phyloP scores from a whole-genome alignment of 1,284 basidiomycete genomes.

The Ganoderma boninense region DNA sequence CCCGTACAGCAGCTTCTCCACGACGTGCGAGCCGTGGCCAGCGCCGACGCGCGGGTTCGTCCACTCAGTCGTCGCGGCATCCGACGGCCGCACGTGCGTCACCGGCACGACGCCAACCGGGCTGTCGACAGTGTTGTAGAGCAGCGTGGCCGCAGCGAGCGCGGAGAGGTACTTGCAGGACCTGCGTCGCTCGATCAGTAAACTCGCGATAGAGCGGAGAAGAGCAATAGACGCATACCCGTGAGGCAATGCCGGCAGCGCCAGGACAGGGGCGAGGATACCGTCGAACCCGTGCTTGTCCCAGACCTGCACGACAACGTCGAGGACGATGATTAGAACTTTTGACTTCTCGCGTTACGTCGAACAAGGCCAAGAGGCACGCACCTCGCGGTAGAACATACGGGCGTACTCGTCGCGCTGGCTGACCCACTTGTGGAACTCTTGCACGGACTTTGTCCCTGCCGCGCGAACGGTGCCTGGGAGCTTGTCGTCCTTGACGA shows the following conservation, averaged over 20 bases:
- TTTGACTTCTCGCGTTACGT: not conserved
- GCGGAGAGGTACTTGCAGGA: constrained; percentile 33
- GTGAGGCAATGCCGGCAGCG: constrained; percentile 77
- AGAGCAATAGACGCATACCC: constrained; percentile 51
- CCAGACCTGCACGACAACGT: constrained; percentile 65
- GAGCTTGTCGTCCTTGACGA: constrained; percentile 67
- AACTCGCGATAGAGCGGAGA: constrained; percentile 1
- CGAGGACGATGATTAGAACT: not conserved
- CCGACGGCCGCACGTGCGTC: constrained; percentile 76
- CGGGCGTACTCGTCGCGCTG: constrained; percentile 59
- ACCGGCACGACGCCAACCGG: constrained; percentile 85
- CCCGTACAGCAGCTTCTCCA: constrained; percentile 66
- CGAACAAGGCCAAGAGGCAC: constrained; percentile 23
- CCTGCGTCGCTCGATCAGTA: constrained; percentile 12
- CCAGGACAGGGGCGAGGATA: constrained; percentile 79
- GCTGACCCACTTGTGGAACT: constrained; percentile 60
- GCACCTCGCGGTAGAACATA: constrained; percentile 66
- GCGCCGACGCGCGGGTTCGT: constrained; percentile 43
- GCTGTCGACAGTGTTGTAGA: constrained; percentile 82
- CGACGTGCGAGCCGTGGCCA: constrained; percentile 57
- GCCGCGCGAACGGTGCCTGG: constrained; percentile 54
- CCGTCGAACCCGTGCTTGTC: constrained; percentile 73
- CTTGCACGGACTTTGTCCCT: constrained; percentile 59
- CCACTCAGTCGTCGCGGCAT: constrained; percentile 71
- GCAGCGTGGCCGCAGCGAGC: constrained; percentile 39